phyloP scores from a whole-genome alignment of 164 flowering plant species.

The Vitis vinifera region DNA sequence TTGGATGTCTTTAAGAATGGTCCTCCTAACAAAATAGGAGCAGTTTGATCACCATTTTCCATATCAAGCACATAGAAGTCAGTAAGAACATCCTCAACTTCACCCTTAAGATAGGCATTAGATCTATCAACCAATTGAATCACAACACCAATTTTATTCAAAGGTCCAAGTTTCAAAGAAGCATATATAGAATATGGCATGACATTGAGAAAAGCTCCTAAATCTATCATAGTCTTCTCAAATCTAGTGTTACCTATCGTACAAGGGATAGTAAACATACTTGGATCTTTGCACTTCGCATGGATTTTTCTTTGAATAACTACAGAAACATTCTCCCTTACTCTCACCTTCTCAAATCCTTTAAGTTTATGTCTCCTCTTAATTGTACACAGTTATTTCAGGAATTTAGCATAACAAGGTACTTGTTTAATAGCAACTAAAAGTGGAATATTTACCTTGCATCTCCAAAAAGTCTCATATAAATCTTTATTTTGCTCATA shows the following conservation, averaged over 20 bases:
- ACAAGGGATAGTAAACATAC: slow-evolving; percentile 10
- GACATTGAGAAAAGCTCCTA: slow-evolving; percentile 15
- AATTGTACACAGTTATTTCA: slow-evolving; percentile 4
- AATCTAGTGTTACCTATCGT: not conserved
- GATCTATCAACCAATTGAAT: slow-evolving; percentile 5
- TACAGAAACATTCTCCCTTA: slow-evolving; percentile 6
- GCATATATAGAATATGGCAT: slow-evolving; percentile 9
- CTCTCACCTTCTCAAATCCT: not conserved
- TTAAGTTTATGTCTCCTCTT: not conserved
- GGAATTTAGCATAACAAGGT: slow-evolving; percentile 12
- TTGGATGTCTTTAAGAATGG: slow-evolving; percentile 11
- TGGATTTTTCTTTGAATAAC: not conserved
- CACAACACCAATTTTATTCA: not conserved
- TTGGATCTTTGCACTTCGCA: slow-evolving; percentile 9
- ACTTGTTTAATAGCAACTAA: slow-evolving; percentile 6
- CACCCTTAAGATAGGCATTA: too few relatives aligned
- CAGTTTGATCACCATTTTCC: not conserved
- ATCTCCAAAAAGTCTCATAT: too few relatives aligned
- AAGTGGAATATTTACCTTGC: not conserved
- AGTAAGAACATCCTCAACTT: not conserved
- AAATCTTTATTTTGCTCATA: too few relatives aligned
- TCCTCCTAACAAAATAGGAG: slow-evolving; percentile 6
- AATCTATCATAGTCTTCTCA: slow-evolving; percentile 4
- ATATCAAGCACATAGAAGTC: slow-evolving; percentile 13
- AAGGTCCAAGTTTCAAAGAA: not conserved